phyloP scores from a whole-genome alignment of 129 eudicot species.

The Centrapalus pauciflorus region DNA sequence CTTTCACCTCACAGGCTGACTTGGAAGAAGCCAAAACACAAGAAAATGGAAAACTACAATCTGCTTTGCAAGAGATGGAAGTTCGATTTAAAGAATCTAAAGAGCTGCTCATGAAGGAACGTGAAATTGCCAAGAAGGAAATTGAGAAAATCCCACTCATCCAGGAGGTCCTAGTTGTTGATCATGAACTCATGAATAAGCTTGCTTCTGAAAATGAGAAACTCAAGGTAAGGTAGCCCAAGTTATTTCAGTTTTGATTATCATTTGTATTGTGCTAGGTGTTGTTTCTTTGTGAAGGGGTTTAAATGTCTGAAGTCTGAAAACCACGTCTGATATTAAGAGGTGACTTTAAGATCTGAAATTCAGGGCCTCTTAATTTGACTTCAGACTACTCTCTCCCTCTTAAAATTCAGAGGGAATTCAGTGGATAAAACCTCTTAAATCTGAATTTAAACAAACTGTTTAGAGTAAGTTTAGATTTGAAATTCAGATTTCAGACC shows the following conservation, averaged over 20 bases:
- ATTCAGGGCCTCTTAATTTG: too few species aligned
- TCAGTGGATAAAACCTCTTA: too few species aligned
- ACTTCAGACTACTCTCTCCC: too few species aligned
- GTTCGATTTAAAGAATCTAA: slow-evolving; percentile 52
- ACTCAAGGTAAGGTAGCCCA: slow-evolving; percentile 48
- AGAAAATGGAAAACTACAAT: slow-evolving; percentile 55
- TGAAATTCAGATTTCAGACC: too few species aligned
- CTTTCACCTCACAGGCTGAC: slow-evolving; percentile 40
- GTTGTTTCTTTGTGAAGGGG: not conserved
- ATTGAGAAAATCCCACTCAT: slow-evolving; percentile 48
- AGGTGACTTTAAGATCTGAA: too few species aligned
- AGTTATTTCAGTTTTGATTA: not conserved
- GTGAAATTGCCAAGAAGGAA: slow-evolving; percentile 39
- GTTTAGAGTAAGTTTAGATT: too few species aligned
- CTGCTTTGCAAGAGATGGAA: slow-evolving; percentile 55
- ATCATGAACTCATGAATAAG: slow-evolving; percentile 50
- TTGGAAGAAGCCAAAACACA: slow-evolving; percentile 65
- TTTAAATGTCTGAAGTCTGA: too few species aligned
- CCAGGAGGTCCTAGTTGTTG: slow-evolving; percentile 63
- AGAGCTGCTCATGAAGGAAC: slow-evolving; percentile 50
- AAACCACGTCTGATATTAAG: too few species aligned
- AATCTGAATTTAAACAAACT: too few species aligned
- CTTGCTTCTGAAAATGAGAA: slow-evolving; percentile 59
- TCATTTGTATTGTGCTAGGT: not conserved
- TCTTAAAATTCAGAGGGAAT: too few species aligned